These are phyloP conservation scores for Salvia rosmarinus DNA, from an alignment of 257 asterid genomes.

Conservation along the genomic window DNA sequence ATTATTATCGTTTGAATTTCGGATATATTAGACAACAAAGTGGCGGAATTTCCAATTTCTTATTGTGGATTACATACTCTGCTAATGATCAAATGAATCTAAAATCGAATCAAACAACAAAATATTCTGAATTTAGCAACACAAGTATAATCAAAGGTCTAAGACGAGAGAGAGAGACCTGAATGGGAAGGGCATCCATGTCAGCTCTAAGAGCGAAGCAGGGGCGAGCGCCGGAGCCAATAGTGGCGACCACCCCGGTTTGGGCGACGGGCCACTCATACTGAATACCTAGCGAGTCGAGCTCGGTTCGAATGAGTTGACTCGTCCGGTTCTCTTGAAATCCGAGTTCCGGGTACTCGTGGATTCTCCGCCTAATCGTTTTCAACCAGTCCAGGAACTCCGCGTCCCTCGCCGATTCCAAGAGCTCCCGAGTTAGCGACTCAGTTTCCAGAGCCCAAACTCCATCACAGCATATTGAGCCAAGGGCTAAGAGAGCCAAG, in stretches of 20 bases:
- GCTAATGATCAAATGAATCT: not conserved
- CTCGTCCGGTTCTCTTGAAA: conserved; percentile 76
- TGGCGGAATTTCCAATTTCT: not conserved
- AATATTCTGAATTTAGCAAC: not conserved
- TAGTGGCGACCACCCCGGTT: conserved; percentile 77
- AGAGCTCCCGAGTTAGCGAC: conserved; percentile 43
- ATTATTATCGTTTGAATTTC: not conserved
- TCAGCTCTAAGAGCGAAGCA: conserved; percentile 85
- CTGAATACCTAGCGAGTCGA: conserved; percentile 66
- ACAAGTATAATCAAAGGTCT: not conserved
- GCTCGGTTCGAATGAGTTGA: conserved; percentile 72
- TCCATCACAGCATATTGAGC: conserved; percentile 9
- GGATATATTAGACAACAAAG: not conserved
- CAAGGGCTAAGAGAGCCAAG: conserved; percentile 30
- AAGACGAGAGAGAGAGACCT: conserved; percentile 44
- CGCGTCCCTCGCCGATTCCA: conserved; percentile 65
- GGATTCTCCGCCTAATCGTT: conserved; percentile 70
- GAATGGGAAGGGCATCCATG: conserved; percentile 95
- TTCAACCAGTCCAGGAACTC: conserved; percentile 70
- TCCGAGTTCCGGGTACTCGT: conserved; percentile 76
- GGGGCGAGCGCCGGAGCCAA: conserved; percentile 75
- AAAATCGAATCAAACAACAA: conserved; percentile 7
- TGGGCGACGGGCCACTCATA: conserved; percentile 78
- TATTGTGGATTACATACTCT: too few relatives aligned
- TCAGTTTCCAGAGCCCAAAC: conserved; percentile 41